phyloP scores from a whole-genome alignment of 2,329 filamentous ascomycete species.

The Fonsecaea erecta region DNA sequence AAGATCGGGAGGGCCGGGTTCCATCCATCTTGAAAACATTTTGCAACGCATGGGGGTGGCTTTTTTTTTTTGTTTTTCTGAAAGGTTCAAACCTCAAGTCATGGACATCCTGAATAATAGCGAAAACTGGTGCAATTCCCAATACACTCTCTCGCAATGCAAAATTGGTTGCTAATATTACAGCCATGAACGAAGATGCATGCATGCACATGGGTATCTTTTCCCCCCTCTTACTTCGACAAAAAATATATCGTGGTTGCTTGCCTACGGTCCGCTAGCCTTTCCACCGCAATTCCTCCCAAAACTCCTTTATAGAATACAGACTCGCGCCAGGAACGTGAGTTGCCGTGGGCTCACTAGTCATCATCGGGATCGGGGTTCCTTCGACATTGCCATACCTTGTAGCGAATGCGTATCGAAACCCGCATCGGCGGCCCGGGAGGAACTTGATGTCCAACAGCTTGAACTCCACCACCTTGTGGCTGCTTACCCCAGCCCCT shows the following conservation, averaged over 20 bases:
- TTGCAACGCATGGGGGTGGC: background rate
- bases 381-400: background rate
- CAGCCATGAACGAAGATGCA: background rate
- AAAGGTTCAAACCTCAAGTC: too few relatives aligned
- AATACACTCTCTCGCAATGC: background rate
- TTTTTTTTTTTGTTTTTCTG: background rate
- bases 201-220: background rate
- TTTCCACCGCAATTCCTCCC: background rate
- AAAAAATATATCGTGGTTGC: too few relatives aligned
- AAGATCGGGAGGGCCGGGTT: background rate
- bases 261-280: background rate
- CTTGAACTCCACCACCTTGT: slow-evolving; percentile 8
- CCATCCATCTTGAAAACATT: background rate
- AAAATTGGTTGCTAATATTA: background rate
- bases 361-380: background rate
- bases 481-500: background rate
- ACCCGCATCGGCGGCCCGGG: slow-evolving; percentile 12
- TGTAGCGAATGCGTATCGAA: slow-evolving; percentile 13
- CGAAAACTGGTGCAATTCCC: background rate
- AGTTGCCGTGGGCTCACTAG: background rate
- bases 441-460: slow-evolving; percentile 22
- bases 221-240: background rate
- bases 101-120: background rate
- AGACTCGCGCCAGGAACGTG: background rate
- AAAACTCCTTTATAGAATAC: background rate